phyloP scores from a whole-genome alignment of 371 early-diverging fungal species.

The Conidiobolus incongruus region DNA sequence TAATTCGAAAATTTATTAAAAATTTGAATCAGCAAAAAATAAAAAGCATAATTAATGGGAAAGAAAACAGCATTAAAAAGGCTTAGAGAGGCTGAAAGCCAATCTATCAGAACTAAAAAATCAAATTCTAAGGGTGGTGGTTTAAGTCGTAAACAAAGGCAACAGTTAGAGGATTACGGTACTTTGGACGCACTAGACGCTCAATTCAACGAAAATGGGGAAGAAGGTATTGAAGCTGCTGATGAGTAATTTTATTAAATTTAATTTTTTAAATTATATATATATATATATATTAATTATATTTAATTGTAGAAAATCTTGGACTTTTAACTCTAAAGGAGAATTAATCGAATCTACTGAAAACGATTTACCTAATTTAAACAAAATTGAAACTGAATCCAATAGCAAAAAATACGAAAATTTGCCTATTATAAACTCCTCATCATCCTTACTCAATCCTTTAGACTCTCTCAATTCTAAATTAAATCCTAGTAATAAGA shows the following conservation, averaged over 20 bases:
- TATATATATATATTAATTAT: conserved; percentile 6
- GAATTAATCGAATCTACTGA: conserved; percentile 8
- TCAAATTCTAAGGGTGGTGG: conserved; percentile 7
- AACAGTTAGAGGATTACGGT: too few relatives aligned
- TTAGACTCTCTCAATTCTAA: neutral
- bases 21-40: too few relatives aligned
- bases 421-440: too few relatives aligned
- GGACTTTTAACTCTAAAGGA: conserved; percentile 6
- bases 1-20: neutral
- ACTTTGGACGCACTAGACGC: too few relatives aligned
- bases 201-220: too few relatives aligned
- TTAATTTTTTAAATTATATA: too few relatives aligned
- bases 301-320: conserved; percentile 6
- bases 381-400: neutral
- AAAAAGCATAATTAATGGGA: too few relatives aligned
- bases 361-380: neutral
- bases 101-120: too few relatives aligned
- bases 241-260: too few relatives aligned
- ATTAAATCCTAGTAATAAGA: neutral
- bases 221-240: too few relatives aligned
- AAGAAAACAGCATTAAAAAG: conserved; percentile 9
- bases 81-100: conserved; percentile 10
- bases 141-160: too few relatives aligned
- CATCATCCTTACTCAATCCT: too few relatives aligned
- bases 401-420: neutral